Base-by-base conservation (phyloP, 116 monocot species). In the Zostera marina region DNA sequence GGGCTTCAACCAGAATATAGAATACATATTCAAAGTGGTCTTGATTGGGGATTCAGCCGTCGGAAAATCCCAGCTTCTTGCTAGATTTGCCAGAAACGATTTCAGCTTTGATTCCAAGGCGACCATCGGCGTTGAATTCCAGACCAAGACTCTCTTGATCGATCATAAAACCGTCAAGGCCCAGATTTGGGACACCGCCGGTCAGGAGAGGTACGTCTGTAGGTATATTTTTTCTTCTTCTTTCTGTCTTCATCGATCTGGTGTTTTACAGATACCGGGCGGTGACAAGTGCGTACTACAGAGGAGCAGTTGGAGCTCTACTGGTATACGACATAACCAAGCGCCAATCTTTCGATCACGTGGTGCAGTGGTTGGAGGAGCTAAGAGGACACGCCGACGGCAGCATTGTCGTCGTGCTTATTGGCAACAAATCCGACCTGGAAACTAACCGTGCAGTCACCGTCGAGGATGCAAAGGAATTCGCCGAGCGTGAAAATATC, bases 111-210 rank as follows among this genome's bases (percentile, higher is more conserved):
- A 83, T 32, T 83, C 83, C 69, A 83, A 83, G 75, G 83, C 83
- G 54, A 83, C 83, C 59, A 83, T 83, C 47, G 83, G 88, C n/a
- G 83, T 82, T 20, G 82, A 82, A 69, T 82, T 82, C 66, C 78
- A 82, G 66, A 82, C 82, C 25, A 64, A 72, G 45, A 75, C 75
- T 19, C 75, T 83, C 22, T 59, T 66, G 46, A 75, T 88, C 55
- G 80, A 88, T 24, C 66, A 68, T 63, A 88, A 73, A 73, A 77
- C 68, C 59, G 70, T 83, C 56, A 91, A 90, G 78, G 90, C 90
- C 53, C 90, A 90, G 76, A 90, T 90, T 68, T 90, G 90, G 90
- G 84, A 90, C 59, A 90, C 90, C 19, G 90, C 90, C 47, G 90
- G 90, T 8, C 90, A 84, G 74, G 90, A 90, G 55, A 79, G 88